These are phyloP conservation scores for Exophiala aquamarina DNA, from an alignment of 2,329 filamentous ascomycete genomes.

Conservation along the genomic window DNA sequence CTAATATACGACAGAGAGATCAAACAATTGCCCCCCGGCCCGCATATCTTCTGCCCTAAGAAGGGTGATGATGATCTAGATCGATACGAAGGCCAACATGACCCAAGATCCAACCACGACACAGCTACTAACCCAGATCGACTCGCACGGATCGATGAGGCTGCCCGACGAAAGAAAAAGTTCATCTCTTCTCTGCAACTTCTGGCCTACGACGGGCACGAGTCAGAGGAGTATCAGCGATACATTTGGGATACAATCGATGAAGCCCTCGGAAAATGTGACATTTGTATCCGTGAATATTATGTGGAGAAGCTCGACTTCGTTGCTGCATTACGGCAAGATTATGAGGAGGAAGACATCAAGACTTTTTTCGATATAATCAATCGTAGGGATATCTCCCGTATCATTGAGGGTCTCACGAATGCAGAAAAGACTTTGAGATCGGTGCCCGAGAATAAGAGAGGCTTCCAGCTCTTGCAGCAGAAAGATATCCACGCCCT, in stretches of 20 bases:
- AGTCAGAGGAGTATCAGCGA: constrained; percentile 59
- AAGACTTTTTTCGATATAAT: constrained; percentile 57
- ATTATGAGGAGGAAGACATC: constrained; percentile 48
- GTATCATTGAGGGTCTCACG: constrained; percentile 61
- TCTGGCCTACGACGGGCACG: constrained; percentile 64
- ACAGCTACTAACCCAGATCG: constrained; percentile 34
- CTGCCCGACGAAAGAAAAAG: constrained; percentile 57
- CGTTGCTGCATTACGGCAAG: constrained; percentile 62
- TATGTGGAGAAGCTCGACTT: constrained; percentile 67
- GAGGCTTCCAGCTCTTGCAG: constrained; percentile 52
- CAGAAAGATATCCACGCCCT: constrained; percentile 71
- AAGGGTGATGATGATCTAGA: constrained; percentile 61
- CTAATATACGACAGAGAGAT: constrained; percentile 33
- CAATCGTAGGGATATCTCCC: constrained; percentile 59
- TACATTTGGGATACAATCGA: constrained; percentile 62
- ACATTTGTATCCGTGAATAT: constrained; percentile 72
- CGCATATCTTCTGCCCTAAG: constrained; percentile 69
- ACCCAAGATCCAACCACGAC: constrained; percentile 44
- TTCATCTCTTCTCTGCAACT: constrained; percentile 69
- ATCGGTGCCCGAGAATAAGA: constrained; percentile 49
- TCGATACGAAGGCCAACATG: constrained; percentile 60
- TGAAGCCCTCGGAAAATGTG: constrained; percentile 61
- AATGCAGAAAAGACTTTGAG: constrained; percentile 57
- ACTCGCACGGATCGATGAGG: constrained; percentile 53
- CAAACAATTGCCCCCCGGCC: constrained; percentile 44